A percentile compares a stretch with the other conserved stretches of the same genome.
Evolutionary conservation across 352 stramenopile species (phyloP).

Genomic region (Globisporangium cederbergense): DNA sequence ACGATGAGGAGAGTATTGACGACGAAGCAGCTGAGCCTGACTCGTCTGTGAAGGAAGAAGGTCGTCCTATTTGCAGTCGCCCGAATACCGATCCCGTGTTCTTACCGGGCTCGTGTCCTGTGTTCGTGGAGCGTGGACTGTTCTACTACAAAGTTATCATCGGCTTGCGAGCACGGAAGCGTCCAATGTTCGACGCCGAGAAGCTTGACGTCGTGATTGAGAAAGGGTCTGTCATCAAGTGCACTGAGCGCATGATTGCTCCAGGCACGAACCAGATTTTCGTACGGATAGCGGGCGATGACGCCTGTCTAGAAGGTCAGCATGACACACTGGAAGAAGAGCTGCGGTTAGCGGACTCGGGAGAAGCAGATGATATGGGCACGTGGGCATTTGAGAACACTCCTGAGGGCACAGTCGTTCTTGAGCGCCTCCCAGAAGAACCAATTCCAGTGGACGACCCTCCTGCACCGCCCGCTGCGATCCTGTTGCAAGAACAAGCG

Average conservation of each 20-base stretch:
- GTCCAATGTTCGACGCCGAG: conserved; percentile 45
- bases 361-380: conserved; percentile 35
- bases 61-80: background rate
- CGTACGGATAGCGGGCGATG: conserved; percentile 29
- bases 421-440: conserved; percentile 61
- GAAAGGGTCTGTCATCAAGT: conserved; percentile 50
- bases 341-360: conserved; percentile 4
- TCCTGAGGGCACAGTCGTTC: conserved; percentile 44
- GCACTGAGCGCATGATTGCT: conserved; percentile 45
- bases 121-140: conserved; percentile 50
- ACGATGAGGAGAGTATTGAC: conserved; percentile 3
- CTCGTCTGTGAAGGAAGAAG: background rate
- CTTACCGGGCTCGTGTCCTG: conserved; percentile 55
- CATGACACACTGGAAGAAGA: conserved; percentile 16
- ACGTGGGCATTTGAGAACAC: conserved; percentile 73
- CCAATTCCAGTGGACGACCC: conserved; percentile 21
- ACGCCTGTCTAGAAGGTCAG: conserved; percentile 1
- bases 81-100: conserved; percentile 29
- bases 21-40: background rate
- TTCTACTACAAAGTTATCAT: conserved; percentile 67
- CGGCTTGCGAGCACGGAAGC: conserved; percentile 39
- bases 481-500: conserved; percentile 61
- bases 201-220: conserved; percentile 53
- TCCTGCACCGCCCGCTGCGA: background rate
- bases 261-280: conserved; percentile 67